Base-by-base conservation (phyloP, 2,329 filamentous ascomycete species). In the Lizonia empirigonia region DNA sequence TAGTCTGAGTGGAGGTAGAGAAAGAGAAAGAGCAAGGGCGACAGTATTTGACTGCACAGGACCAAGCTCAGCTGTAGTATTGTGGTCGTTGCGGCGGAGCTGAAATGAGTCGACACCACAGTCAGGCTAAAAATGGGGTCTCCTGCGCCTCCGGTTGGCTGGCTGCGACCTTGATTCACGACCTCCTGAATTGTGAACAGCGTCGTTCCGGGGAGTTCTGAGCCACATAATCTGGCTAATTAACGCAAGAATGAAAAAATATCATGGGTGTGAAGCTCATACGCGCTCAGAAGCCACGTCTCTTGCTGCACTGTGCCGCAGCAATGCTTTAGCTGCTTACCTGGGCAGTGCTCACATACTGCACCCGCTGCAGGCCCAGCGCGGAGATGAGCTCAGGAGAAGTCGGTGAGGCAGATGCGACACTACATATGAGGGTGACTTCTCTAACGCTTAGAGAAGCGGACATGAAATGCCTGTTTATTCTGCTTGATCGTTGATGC, bases 141-240 rank as follows among this genome's bases (percentile, higher is more conserved):
- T 45, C 49, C 49, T 52, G 42, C 42, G 42, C 42, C 49, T 52
- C 49, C 49, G 49, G 49, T 52, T 52, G 49, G 49, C 44, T 42
- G 42, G 40, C 30, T 24, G 34, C 20, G 7, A 36, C 22, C 12
- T 20, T 20, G 38, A 3, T 34, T 39, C 23, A 39, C 27, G 10
- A 19, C 22, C 22, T 19, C 15, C 35, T n/a, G n/a, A n/a, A n/a
- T n/a, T n/a, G n/a, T n/a, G n/a, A n/a, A n/a, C n/a, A n/a, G n/a
- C n/a, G n/a, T n/a, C n/a, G n/a, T n/a, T n/a, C n/a, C n/a, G n/a
- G n/a, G n/a, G n/a, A n/a, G n/a, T n/a, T n/a, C n/a, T n/a, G n/a
- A n/a, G n/a, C n/a, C n/a, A n/a, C n/a, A n/a, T n/a, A n/a, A n/a
- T n/a, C n/a, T n/a, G n/a, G n/a, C n/a, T n/a, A n/a, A n/a, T n/a